These are phyloP conservation scores for Fusarium neocosmosporiellum DNA, from an alignment of 2,329 filamentous ascomycete genomes.

Conservation along the genomic window DNA sequence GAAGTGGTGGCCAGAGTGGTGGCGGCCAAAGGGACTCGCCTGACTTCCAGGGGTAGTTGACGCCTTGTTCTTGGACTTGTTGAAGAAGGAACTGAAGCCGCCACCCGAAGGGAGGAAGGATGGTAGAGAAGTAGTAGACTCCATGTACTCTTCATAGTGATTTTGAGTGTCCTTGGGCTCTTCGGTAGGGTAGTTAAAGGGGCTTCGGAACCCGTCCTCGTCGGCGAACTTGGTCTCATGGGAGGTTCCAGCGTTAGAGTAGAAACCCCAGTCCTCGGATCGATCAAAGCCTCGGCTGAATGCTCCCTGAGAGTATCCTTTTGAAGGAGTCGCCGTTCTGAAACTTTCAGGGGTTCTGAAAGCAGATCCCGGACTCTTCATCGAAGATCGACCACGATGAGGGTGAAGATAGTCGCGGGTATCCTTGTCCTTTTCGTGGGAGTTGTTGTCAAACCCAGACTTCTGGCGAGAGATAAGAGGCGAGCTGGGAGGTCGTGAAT, in stretches of 20 bases:
- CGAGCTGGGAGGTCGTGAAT: constrained; percentile 14
- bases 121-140: constrained; percentile 25
- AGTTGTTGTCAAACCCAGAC: background rate
- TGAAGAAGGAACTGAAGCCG: constrained; percentile 39
- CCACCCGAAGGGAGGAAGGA: constrained; percentile 27
- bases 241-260: constrained; percentile 5
- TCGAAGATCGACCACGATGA: constrained; percentile 8
- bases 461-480: constrained; percentile 28
- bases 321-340: constrained; percentile 12
- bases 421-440: background rate
- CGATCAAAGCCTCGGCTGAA: constrained; percentile 37
- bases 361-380: background rate
- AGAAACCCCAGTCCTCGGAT: constrained; percentile 17
- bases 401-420: constrained; percentile 15
- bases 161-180: background rate
- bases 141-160: constrained; percentile 7
- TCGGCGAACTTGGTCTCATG: background rate
- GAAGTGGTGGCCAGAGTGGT: constrained; percentile 17
- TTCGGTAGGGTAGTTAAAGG: constrained; percentile 1
- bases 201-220: background rate
- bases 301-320: constrained; percentile 37
- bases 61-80: constrained; percentile 25
- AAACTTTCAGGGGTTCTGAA: constrained; percentile 22
- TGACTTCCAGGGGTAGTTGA: constrained; percentile 1
- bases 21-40: background rate